Base-by-base conservation (phyloP, 306 rosid species). In the Vigna trinervia region DNA sequence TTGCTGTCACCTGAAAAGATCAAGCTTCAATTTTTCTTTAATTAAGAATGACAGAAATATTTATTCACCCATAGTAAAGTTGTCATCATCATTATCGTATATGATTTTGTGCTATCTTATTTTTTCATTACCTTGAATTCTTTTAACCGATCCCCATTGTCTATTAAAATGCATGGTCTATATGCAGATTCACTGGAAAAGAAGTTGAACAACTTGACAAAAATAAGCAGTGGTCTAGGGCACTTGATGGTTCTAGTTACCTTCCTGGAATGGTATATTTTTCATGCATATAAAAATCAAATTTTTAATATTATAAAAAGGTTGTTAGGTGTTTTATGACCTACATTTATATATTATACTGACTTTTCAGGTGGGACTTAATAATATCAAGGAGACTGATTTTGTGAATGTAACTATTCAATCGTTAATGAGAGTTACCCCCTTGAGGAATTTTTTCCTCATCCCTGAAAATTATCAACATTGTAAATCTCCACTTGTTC, bases 201-300 rank as follows among this genome's bases (percentile, higher is more conserved):
- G 96, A 92, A 78, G 97, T 95, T 68, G 87, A 88, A 78, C 93
- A 80, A 73, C 88, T 95, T 81, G 98, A 95, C 87, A 90, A 78
- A 82, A 90, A 88, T 83, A 95, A 89, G 91, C 97, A 86, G 78
- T 95, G 98, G 98, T 92, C 98, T 14, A 95, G 98, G 83, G 85
- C 97, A 69, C 97, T 95, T 82, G 98, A 95, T 82, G 98, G 98
- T 73, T 92, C 97, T 76, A 95, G 94, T 86, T 95, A 95, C 75
- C 98, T 95, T 83, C 98, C 98, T 5, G 98, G 97, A 89, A 95
- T 95, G 98, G 97, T 92, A 89, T 62, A 52, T 60, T 53, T 85
- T 79, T 46, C 69, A 34, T 70, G 68, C 77, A 64, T 72, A 46
- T 17, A 69, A 23, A 41, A 60, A 47, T 53, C 39, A 61, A 22